phyloP scores from a whole-genome alignment of 2,329 filamentous ascomycete species.

The Westerdykella ornata region DNA sequence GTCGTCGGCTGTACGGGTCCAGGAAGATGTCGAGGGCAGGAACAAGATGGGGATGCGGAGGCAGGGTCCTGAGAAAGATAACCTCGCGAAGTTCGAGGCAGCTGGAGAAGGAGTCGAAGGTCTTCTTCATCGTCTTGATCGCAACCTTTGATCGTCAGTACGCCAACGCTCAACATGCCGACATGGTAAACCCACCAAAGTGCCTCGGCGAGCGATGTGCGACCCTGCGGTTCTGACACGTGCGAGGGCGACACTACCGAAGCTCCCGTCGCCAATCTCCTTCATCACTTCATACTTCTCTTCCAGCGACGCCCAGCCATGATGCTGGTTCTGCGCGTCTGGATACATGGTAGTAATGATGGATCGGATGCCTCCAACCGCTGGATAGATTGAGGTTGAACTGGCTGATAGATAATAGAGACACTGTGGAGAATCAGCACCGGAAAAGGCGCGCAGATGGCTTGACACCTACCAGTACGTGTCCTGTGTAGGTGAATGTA shows the following conservation, averaged over 20 bases:
- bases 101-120: constrained; percentile 82
- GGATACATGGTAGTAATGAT: constrained; percentile 64
- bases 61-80: constrained; percentile 87
- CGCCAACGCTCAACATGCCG: constrained; percentile 2
- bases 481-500: background rate
- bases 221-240: constrained; percentile 86
- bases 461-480: background rate
- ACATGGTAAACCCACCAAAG: constrained; percentile 63
- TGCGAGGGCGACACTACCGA: constrained; percentile 89
- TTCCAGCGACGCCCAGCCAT: constrained; percentile 66
- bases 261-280: constrained; percentile 97
- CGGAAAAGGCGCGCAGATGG: background rate
- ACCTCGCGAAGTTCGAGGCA: constrained; percentile 94
- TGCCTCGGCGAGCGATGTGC: constrained; percentile 80
- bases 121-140: constrained; percentile 99
- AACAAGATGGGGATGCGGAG: constrained; percentile 85
- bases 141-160: constrained; percentile 61
- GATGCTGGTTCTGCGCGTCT: constrained; percentile 64
- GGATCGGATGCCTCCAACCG: constrained; percentile 12
- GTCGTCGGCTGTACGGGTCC: constrained; percentile 89
- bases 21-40: constrained; percentile 97
- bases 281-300: constrained; percentile 96
- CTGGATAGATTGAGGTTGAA: constrained; percentile 5
- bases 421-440: background rate
- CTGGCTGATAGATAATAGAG: background rate